Percentiles rank a stretch among this genome's conserved stretches.
phyloP scores from a whole-genome alignment of 2,329 filamentous ascomycete species.

The Chaetomiaceae sp. region DNA sequence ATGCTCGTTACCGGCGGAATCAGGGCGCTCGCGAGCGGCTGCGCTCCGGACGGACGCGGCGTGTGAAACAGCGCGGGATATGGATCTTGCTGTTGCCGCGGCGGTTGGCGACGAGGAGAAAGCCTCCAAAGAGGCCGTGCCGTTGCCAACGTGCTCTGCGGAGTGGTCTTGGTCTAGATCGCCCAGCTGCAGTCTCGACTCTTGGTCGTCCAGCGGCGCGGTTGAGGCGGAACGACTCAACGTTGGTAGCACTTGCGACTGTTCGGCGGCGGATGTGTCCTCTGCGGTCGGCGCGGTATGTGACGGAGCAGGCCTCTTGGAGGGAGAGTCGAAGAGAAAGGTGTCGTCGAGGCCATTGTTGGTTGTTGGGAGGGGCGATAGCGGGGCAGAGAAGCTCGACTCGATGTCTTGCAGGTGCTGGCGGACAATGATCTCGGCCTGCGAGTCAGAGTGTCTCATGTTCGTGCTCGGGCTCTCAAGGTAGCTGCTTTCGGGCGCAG shows the following conservation, averaged over 20 bases:
- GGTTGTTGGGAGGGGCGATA: conserved; percentile 49
- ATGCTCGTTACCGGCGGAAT: conserved; percentile 9
- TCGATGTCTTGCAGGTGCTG: conserved; percentile 58
- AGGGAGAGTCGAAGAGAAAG: conserved; percentile 49
- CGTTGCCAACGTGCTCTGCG: conserved; percentile 28
- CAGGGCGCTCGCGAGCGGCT: neutral
- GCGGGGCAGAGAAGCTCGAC: conserved; percentile 56
- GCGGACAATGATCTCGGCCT: conserved; percentile 48
- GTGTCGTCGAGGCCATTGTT: conserved; percentile 51
- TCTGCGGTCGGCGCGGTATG: conserved; percentile 12
- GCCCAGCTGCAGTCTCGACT: conserved; percentile 9
- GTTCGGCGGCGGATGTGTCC: conserved; percentile 9
- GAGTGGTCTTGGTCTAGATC: conserved; percentile 10
- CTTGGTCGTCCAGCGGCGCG: conserved; percentile 8
- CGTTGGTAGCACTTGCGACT: conserved; percentile 21
- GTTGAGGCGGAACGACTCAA: conserved; percentile 12
- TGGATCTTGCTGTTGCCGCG: conserved; percentile 47
- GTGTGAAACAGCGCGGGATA: conserved; percentile 47
- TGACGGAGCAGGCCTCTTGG: conserved; percentile 25
- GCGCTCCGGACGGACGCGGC: conserved; percentile 20
- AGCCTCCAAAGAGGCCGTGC: conserved; percentile 46
- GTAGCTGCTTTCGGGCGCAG: conserved; percentile 35
- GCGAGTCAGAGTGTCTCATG: conserved; percentile 40
- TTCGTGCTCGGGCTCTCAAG: conserved; percentile 34
- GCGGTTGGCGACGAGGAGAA: conserved; percentile 53